Evolutionary conservation across 257 asterid genomes (phyloP), one percentile per base, ranked within the genome.

Genomic region (Ilex asprella): DNA sequence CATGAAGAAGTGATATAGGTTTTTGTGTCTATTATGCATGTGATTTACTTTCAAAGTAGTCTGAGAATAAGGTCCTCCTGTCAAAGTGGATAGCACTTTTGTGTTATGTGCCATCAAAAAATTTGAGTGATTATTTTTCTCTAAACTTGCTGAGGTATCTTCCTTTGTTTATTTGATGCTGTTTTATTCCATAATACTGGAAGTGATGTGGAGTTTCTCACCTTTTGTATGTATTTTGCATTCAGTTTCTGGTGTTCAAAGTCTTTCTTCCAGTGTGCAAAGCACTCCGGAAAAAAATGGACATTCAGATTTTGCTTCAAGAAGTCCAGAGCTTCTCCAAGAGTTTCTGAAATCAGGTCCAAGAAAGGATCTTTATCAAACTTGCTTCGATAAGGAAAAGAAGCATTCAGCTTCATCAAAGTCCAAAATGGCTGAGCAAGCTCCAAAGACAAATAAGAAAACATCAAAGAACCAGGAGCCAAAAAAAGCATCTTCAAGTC

Each of bases 341-440:
- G 64, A 69, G 13, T 70, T 75, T 46, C 61, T 71, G 55, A 78
- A 59, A 67, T 70, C 72, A 62, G 74, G 69, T 60, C 60, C 55
- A 13, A 73, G 68, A 66, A 73, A 65, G 67, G 78, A 73, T 66
- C 53, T 67, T 44, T 73, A 61, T n/a, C 62, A 67, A 61, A 60
- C 60, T 55, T 71, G 60, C 60, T 59, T 61, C 39, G 65, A 76
- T 64, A 71, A 78, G 69, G 58, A 78, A 63, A 72, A 70, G 67
- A 65, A 67, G 61, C 69, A 55, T 31, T 71, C 59, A 47, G 70
- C 80, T 61, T 68, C 73, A 39, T 67, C 75, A 31, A 62, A 62
- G 70, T 70, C 71, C 65, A 74, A 66, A 70, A 86, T 84, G 95
- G 80, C 88, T 6, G 97, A 83, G 59, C 88, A 68, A 80, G 67